Evolutionary conservation across 2,329 filamentous ascomycete genomes (phyloP), one percentile per base, ranked within the genome.

Genomic region (Pochonia chlamydosporia): DNA sequence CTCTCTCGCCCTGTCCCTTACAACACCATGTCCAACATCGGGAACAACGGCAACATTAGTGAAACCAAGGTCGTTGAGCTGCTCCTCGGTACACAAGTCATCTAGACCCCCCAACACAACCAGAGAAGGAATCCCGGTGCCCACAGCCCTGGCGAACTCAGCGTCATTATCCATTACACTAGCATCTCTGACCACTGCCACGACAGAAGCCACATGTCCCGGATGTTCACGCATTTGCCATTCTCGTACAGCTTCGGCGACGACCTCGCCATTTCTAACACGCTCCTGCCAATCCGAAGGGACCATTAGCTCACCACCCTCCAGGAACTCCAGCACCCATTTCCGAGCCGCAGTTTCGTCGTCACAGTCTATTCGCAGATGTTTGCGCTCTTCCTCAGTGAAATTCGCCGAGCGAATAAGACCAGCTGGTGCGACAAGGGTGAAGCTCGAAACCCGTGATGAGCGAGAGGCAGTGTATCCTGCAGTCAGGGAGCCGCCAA

Each of bases 371-470:
- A n/a, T n/a, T n/a, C 58, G 49, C 30, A 62, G 28, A 9, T 58
- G 49, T 3, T 4, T 44, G 13, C 53, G 52, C 39, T 67, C 46
- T 28, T 63, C 52, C 0, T 53, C 42, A 0, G 54, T 52, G 36
- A 72, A 66, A 4, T 58, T 25, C 0, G 52, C 30, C 0, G 52
- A 45, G 10, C 54, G 55, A 1, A 74, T 49, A 1, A 76, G 54
- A 0, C 75, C 75, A 0, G 71, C 73, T 0, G 74, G 73, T 1
- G 74, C 74, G n/a, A 78, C 56, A 0, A 77, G 58, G 0, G 59
- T 59, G 41, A 71, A 62, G 13, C 60, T 69, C 10, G 50, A 47
- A 5, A 68, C 66, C 1, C 59, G 55, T 7, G 52, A 42, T 0
- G 63, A 50, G 8, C 63, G 55, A 3, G 55, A 53, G 0, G 61